Evolutionary conservation across 768 basidiomycete genomes (phyloP).

Genomic region (Pilatotrama ljubarskyi): DNA sequence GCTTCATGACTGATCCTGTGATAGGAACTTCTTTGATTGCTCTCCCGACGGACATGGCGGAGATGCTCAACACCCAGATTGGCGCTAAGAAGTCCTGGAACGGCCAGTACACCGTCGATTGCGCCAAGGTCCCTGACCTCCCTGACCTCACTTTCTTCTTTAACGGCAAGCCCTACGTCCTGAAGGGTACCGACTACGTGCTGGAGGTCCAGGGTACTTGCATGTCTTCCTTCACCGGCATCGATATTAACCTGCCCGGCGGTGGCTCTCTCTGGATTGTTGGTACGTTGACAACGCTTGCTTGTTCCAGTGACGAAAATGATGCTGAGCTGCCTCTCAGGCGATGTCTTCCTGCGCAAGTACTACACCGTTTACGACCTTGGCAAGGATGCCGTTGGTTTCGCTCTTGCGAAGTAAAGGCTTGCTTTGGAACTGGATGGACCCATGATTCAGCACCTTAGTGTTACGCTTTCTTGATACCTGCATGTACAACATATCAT

Average conservation of each 20-base stretch:
- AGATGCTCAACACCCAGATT: slow-evolving; percentile 95
- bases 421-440: neutral
- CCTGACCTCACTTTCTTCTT: slow-evolving; percentile 88
- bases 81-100: slow-evolving; percentile 95
- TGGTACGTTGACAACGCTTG: slow-evolving; percentile 47
- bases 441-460: neutral
- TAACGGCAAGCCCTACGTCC: slow-evolving; percentile 71
- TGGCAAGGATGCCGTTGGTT: slow-evolving; percentile 77
- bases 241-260: slow-evolving; percentile 81
- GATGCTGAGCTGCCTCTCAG: slow-evolving; percentile 33
- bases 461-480: slow-evolving; percentile 11
- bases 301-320: neutral
- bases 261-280: slow-evolving; percentile 86
- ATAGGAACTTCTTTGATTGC: slow-evolving; percentile 92
- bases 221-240: slow-evolving; percentile 88
- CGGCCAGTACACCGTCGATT: slow-evolving; percentile 92
- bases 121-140: slow-evolving; percentile 77
- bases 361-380: slow-evolving; percentile 92
- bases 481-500: slow-evolving; percentile 16
- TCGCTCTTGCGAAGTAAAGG: slow-evolving; percentile 53
- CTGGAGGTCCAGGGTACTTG: slow-evolving; percentile 90
- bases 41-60: slow-evolving; percentile 90
- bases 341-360: slow-evolving; percentile 90
- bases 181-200: slow-evolving; percentile 87
- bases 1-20: neutral